Conservation (phyloP, 768 basidiomycete genomes). For the Terana coerulea region DNA sequence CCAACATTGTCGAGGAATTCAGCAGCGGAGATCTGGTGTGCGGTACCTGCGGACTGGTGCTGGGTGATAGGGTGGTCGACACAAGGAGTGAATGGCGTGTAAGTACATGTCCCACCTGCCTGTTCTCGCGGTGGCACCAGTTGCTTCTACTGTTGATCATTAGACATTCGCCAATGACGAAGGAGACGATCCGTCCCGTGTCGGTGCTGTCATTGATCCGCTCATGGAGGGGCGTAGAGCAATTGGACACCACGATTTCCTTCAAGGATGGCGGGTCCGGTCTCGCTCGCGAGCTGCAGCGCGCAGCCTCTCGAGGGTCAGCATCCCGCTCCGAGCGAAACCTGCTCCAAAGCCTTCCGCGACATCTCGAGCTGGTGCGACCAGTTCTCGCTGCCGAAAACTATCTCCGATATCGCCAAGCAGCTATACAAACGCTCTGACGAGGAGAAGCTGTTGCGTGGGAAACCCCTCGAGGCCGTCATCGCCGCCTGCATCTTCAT, state of each 20-base stretch:
- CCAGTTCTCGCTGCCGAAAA: constrained; percentile 89
- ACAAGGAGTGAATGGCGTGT: constrained; percentile 98
- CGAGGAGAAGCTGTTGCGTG: constrained; percentile 89
- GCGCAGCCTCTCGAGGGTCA: constrained; percentile 81
- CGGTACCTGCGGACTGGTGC: constrained; percentile 86
- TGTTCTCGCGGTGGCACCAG: constrained; percentile 15
- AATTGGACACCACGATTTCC: constrained; percentile 92
- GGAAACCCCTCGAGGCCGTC: constrained; percentile 88
- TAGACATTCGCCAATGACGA: constrained; percentile 99
- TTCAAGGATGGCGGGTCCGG: constrained; percentile 95
- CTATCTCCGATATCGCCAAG: constrained; percentile 93
- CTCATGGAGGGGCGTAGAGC: constrained; percentile 92
- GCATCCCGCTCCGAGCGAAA: constrained; percentile 80
- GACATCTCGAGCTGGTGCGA: constrained; percentile 95
- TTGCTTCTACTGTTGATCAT: constrained; percentile 17
- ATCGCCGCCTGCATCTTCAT: constrained; percentile 99
- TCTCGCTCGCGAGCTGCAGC: constrained; percentile 86
- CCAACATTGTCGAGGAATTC: constrained; percentile 96
- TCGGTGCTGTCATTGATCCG: constrained; percentile 93
- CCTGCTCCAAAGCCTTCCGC: constrained; percentile 82
- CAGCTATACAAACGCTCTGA: constrained; percentile 97
- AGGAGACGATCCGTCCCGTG: constrained; percentile 99
- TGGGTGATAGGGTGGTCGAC: constrained; percentile 96
- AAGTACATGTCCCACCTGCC: constrained; percentile 36
- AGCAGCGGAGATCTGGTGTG: constrained; percentile 97